Percentiles rank a stretch among this genome's conserved stretches.
phyloP scores from a whole-genome alignment of 257 asterid genomes.

The Striga asiatica region DNA sequence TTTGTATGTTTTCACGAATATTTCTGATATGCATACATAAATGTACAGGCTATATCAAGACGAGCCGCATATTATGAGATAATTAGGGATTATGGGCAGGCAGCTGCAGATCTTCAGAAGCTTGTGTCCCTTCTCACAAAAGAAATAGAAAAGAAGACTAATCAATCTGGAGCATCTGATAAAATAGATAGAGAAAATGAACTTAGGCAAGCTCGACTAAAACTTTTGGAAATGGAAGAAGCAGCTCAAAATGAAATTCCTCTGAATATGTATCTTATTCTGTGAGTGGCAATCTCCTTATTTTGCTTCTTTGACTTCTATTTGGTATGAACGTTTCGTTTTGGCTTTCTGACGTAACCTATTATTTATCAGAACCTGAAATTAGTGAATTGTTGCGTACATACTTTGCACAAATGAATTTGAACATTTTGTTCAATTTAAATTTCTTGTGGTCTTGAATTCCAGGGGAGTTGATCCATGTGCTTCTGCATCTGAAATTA shows the following conservation, averaged over 20 bases:
- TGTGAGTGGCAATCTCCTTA: conserved; percentile 50
- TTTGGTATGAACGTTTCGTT: neutral
- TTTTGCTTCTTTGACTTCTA: neutral
- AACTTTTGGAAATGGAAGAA: conserved; percentile 71
- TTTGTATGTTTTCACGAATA: neutral
- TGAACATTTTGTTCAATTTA: neutral
- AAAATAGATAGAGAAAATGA: conserved; percentile 42
- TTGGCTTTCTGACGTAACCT: neutral
- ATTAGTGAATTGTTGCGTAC: conserved; percentile 1
- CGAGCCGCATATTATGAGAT: conserved; percentile 68
- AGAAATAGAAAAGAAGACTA: conserved; percentile 45
- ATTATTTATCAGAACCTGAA: neutral
- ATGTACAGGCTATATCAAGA: conserved; percentile 75
- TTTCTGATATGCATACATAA: neutral
- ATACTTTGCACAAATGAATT: neutral
- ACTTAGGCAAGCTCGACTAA: conserved; percentile 58
- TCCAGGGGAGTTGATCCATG: conserved; percentile 86
- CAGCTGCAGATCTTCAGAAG: conserved; percentile 70
- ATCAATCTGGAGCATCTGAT: conserved; percentile 41
- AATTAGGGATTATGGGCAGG: conserved; percentile 88
- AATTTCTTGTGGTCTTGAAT: conserved; percentile 20
- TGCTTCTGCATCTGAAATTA: conserved; percentile 72
- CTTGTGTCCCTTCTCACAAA: conserved; percentile 52
- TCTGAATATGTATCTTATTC: conserved; percentile 80
- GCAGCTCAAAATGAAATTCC: conserved; percentile 63